Base-by-base conservation (phyloP, 108 stramenopile species). In the Cyclotella baltica region DNA sequence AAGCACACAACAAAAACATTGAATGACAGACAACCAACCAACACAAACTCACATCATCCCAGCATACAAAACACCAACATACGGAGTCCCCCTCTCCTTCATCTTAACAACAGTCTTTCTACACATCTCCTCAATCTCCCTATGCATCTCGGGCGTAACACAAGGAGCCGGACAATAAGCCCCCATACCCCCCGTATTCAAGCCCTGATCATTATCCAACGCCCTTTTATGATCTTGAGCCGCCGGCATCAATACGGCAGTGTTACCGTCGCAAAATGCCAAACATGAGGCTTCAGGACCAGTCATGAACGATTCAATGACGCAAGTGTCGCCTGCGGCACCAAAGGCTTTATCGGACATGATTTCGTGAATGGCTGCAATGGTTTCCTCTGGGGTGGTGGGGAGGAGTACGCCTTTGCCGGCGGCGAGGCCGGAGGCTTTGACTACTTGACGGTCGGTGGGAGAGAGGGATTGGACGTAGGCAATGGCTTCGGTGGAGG, bases 181-280 rank as follows among this genome's bases (percentile, higher is more conserved):
- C 22, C 99, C 99, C 99, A 99, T 99, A 52, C 99, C 99, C 35
- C 98, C 98, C 8, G 99, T 99, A 83, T 99, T 99, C 73, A 97
- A 87, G 15, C 99, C 99, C 79, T 88, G 65, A 83, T 99, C 98
- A 59, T 95, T 91, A 75, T 99, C 99, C 22, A 97, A 83, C 15
- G 97, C 97, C 25, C 99, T 92, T 85, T 99, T 99, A 87, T 99
- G 99, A 87, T 99, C 99, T 72, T 99, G 98, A 4, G 96, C 94
- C 50, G 95, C 91, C 18, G 96, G 96, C 95, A 97, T 93, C 57
- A 96, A 86, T 22, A 84, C 76, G 15, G 91, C 96, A 9, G 92
- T 94, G 82, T 92, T 93, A 65, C 99, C 99, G 76, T 99, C 99
- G 81, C 98, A 98, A 53, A 98, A 90, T 16, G 98, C 97, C 62